phyloP scores from a whole-genome alignment of 768 basidiomycete species.

The Leucosporidium creatinivorum region DNA sequence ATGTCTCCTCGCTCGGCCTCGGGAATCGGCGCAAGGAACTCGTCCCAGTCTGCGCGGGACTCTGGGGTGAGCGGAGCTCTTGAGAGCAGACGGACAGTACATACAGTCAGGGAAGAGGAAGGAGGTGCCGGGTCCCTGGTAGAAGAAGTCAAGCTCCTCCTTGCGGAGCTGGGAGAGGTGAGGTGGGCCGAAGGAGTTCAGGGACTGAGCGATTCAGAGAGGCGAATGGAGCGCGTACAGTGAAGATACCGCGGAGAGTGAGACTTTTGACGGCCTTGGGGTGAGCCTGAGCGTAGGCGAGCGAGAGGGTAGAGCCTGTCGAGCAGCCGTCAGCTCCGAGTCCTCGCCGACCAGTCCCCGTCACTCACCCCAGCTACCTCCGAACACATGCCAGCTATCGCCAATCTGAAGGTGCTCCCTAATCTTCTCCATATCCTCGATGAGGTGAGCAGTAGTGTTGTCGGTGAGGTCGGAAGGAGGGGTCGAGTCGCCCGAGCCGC shows the following conservation, averaged over 20 bases:
- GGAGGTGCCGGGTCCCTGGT: slow-evolving; percentile 51
- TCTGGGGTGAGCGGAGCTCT: neutral
- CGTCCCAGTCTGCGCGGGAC: slow-evolving; percentile 76
- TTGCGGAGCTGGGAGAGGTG: slow-evolving; percentile 11
- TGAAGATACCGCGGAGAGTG: slow-evolving; percentile 78
- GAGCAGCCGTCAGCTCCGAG: slow-evolving; percentile 61
- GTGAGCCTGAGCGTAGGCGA: slow-evolving; percentile 63
- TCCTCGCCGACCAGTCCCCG: neutral
- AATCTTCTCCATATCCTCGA: slow-evolving; percentile 72
- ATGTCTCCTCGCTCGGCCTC: slow-evolving; percentile 71
- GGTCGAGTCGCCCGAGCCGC: slow-evolving; percentile 77
- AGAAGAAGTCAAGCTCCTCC: slow-evolving; percentile 82
- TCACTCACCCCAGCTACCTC: slow-evolving; percentile 67
- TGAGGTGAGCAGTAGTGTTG: slow-evolving; percentile 91
- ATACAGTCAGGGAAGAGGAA: slow-evolving; percentile 32
- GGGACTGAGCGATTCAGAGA: neutral
- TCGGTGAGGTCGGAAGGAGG: slow-evolving; percentile 73
- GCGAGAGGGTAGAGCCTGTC: slow-evolving; percentile 68
- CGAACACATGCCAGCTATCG: slow-evolving; percentile 89
- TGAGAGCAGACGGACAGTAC: neutral
- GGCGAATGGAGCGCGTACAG: slow-evolving; percentile 44
- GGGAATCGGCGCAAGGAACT: slow-evolving; percentile 71
- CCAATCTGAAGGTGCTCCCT: slow-evolving; percentile 61
- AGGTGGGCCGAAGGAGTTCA: neutral
- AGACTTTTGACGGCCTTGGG: slow-evolving; percentile 73